Evolutionary conservation across 2,329 filamentous ascomycete species (phyloP), one percentile per base, ranked within the genome.

Genomic region (Aspergillus glaucus): DNA sequence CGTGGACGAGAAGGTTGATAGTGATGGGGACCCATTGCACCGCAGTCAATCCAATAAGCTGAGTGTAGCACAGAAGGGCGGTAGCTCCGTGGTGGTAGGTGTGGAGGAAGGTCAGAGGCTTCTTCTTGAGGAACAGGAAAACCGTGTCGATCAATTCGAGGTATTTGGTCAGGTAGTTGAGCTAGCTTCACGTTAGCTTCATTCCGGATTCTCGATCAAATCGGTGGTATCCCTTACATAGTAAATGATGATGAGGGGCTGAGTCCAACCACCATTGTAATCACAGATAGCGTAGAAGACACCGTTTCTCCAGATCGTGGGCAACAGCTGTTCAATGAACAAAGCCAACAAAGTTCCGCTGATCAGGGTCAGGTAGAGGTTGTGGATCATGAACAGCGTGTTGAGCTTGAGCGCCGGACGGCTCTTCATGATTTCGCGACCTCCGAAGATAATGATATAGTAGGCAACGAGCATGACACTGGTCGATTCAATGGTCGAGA

Each of bases 91-190:
- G 92, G 79, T 97, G 92, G 76, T 97, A 97, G 76, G 89, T 95
- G 81, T 97, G 92, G 60, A 97, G 87, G 85, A 97, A 97, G 65
- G 93, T 96, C 69, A 96, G 76, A 47, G 92, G 92, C 86, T 97
- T 97, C 86, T 97, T 97, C 86, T 97, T 97, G 71, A 97, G 82
- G 77, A 96, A 93, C 49, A 97, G 79, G 80, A 97, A 97, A 69
- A 92, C 85, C 51, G 92, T 97, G 73, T 97, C 92, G 61, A 97
- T 77, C 58, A 97, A 80, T 75, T 97, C 92, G 59, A 96, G 81
- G 74, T 95, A 97, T 75, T 97, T 97, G 75, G 91, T 97, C 48
- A 96, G 82, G 78, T 97, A 97, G 79, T 94, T 97, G 68, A 97
- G 80, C 91, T 96, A 66, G 24, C 15, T 37, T 17, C 43, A 40